Base-by-base conservation (phyloP, 73 alveolate species). In the Effrenium voratum region DNA sequence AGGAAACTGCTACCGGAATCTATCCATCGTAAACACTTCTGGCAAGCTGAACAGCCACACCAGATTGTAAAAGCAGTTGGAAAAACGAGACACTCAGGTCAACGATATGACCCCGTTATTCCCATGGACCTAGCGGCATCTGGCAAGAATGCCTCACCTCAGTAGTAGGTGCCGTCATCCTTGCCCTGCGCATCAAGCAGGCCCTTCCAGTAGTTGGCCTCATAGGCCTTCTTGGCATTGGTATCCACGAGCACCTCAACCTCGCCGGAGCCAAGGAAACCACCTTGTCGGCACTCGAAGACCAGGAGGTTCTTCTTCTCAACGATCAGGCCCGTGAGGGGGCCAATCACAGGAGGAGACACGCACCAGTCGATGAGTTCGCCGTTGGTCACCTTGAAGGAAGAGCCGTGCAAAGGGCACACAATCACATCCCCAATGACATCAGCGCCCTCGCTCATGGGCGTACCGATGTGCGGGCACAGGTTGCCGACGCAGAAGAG, bases 321-420 rank as follows among this genome's bases (percentile, higher is more conserved):
- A n/a, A 91, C 98, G 60, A 91, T 68, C 45, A 91, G 76, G 34
- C 98, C 98, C 16, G 98, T 91, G 77, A 91, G 52, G 34, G 98
- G 98, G 76, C 98, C 98, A 70, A 91, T 91, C 90, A 91, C 41
- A 41, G 98, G 98, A 15, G 98, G 98, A 28, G 98, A 91, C 63
- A 91, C 98, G 88, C 98, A 91, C 98, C 98, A 91, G 76, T 91
- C 98, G n/a, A 91, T 72, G 72, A 91, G 98, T 77, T 91, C 98
- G 46, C 98, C 98, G 26, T 55, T 70, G 87, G 86, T 91, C 98
- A 91, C 98, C 77, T 91, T 91, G 77, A 68, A 91, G 57, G 98
- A 91, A 72, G 98, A 91, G 77, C 98, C 98, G 36, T 91, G 98
- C 79, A 91, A n/a, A 68, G 98, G 98, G 90, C 98, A 91, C 43